These are phyloP conservation scores for Nissolia schottii DNA, from an alignment of 306 rosid species.

Conservation along the genomic window DNA sequence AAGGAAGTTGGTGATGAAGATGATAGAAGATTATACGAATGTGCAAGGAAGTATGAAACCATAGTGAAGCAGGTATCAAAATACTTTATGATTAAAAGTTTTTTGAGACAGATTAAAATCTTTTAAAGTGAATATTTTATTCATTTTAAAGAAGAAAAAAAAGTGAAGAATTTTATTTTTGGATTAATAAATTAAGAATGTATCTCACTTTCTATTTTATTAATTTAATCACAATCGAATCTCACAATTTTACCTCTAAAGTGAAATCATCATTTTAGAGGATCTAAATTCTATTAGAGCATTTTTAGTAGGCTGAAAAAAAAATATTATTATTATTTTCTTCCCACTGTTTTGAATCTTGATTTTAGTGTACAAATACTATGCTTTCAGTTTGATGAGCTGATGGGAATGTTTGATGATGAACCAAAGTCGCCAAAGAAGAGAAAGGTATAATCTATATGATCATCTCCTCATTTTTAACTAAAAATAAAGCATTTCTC, in stretches of 20 bases:
- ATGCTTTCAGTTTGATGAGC: constrained; percentile 35
- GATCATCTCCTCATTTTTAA: background rate
- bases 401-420: constrained; percentile 2
- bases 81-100: background rate
- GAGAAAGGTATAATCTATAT: constrained; percentile 6
- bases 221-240: too few species aligned
- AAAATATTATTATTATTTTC: background rate
- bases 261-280: too few species aligned
- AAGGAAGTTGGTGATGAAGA: constrained; percentile 26
- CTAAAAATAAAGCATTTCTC: too few species aligned
- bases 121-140: too few species aligned
- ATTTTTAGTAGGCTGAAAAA: background rate
- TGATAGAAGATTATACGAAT: constrained; percentile 21
- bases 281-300: too few species aligned
- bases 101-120: too few species aligned
- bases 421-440: background rate
- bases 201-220: too few species aligned
- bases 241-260: too few species aligned
- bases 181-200: too few species aligned
- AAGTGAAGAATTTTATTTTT: too few species aligned
- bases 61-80: constrained; percentile 32
- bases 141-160: too few species aligned
- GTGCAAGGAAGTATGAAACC: constrained; percentile 28
- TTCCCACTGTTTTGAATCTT: background rate
- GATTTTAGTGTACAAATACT: background rate